Conservation (phyloP, 2,329 filamentous ascomycete species). For the Talaromyces verruculosus region DNA sequence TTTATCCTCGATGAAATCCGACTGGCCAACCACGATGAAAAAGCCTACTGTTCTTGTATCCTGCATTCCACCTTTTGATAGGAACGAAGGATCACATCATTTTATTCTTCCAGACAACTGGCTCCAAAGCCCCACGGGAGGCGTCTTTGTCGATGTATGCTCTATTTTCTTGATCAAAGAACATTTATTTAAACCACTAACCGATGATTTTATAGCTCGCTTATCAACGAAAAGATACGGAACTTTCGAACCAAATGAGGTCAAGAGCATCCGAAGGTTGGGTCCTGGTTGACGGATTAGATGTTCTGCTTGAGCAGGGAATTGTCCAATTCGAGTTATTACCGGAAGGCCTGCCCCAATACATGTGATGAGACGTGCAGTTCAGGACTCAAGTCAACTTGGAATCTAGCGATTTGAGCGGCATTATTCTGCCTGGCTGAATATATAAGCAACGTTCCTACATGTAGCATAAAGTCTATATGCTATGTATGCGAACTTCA, state of each 20-base stretch:
- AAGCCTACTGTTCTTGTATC: slow-evolving; percentile 3
- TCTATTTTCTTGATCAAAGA: not conserved
- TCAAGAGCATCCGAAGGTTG: slow-evolving; percentile 37
- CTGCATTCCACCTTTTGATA: slow-evolving; percentile 3
- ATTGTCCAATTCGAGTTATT: slow-evolving; percentile 43
- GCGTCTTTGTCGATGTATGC: slow-evolving; percentile 12
- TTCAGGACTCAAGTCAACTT: not conserved
- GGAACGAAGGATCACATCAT: not conserved
- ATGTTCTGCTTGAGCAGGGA: slow-evolving; percentile 41
- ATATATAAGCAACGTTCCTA: not conserved
- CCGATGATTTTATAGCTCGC: not conserved
- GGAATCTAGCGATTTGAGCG: not conserved
- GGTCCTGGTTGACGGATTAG: slow-evolving; percentile 40
- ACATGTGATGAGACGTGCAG: slow-evolving; percentile 21
- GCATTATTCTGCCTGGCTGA: not conserved
- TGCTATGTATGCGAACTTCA: not conserved
- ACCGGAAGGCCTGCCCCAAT: slow-evolving; percentile 39
- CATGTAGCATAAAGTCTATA: not conserved
- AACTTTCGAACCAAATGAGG: slow-evolving; percentile 27
- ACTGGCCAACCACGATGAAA: not conserved
- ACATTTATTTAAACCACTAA: not conserved
- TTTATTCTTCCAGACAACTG: slow-evolving; percentile 1
- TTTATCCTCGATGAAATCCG: not conserved
- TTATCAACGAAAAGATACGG: slow-evolving; percentile 4
- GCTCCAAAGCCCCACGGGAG: slow-evolving; percentile 12